Evolutionary conservation across 768 basidiomycete species (phyloP), one percentile per base, ranked within the genome.

Genomic region (Lentinula edodes): DNA sequence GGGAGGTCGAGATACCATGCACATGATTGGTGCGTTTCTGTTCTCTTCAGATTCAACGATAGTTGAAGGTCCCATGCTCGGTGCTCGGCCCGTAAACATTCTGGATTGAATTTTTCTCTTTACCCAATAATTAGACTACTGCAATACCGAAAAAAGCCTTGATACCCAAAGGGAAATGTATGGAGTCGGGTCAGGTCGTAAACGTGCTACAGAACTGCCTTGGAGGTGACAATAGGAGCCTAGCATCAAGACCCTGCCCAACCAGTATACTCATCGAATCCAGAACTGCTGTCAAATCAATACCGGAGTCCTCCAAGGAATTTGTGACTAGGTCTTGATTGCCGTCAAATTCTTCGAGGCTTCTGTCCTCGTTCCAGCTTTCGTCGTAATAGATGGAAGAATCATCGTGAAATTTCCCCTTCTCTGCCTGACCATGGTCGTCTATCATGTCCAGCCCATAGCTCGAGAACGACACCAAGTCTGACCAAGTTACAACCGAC

Each of bases 401-500:
- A 16, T 35, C 12, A 9, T 12, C 38, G 5, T 54, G 16, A 0
- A 18, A 15, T 39, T 38, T 9, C 38, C 41, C 36, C 4, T 39
- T n/a, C 18, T 41, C 35, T 20, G 28, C 16, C 53, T 54, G 53
- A 4, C 3, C 38, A 18, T 39, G n/a, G 13, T 54, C 53, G 28
- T 38, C 54, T 12, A 58, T 32, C 42, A 46, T 43, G 56, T 35
- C 36, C n/a, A 41, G 32, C 28, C 35, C 48, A 18, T 59, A 59
- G 32, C 58, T 59, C 6, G 58, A 59, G 36, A 59, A 59, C 13
- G 58, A 48, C 16, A 59, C 58, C 46, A 59, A 59, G 28, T 59
- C 58, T 18, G 58, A 59, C 58, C 58, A 59, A n/a, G 58, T 59
- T 2, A 50, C 58, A 15, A 59, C 48, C 7, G 58, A 59, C 12